A percentile compares a stretch with the other conserved stretches of the same genome.
These are phyloP conservation scores for Tanacetum coccineum DNA, from an alignment of 129 eudicot species.

Conservation along the genomic window DNA sequence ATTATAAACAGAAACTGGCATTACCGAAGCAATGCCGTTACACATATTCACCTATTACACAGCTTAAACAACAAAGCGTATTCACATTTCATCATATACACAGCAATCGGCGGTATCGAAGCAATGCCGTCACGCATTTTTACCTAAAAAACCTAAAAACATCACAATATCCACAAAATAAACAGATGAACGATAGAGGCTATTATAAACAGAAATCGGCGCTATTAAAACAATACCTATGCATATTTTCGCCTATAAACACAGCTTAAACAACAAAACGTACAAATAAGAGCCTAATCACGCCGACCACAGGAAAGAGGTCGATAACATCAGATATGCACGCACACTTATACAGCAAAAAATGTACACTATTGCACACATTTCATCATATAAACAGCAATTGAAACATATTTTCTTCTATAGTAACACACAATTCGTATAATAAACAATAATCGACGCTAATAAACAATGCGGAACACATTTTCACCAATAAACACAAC, in stretches of 20 bases:
- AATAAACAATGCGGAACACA: constrained; percentile 8
- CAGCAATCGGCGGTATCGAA: constrained; percentile 8
- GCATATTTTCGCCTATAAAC: not conserved
- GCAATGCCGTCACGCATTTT: not conserved
- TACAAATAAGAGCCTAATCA: not conserved
- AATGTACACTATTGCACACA: too few relatives aligned
- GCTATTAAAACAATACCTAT: too few relatives aligned
- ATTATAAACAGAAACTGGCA: not conserved
- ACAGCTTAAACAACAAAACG: not conserved
- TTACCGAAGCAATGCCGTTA: constrained; percentile 3
- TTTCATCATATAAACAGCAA: too few relatives aligned
- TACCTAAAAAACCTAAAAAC: too few relatives aligned
- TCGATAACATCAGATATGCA: too few relatives aligned
- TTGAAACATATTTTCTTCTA: not conserved
- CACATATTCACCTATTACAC: not conserved
- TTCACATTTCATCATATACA: not conserved
- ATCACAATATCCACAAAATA: too few relatives aligned
- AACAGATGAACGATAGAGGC: too few relatives aligned
- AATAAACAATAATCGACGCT: not conserved
- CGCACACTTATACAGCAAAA: too few relatives aligned
- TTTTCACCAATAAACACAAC: not conserved
- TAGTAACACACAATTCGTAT: not conserved
- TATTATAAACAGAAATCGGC: too few relatives aligned
- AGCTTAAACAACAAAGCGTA: not conserved
- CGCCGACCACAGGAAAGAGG: too few relatives aligned